phyloP scores from a whole-genome alignment of 192 early-diverging fungal genomes.

The Martensiomyces pterosporus region DNA sequence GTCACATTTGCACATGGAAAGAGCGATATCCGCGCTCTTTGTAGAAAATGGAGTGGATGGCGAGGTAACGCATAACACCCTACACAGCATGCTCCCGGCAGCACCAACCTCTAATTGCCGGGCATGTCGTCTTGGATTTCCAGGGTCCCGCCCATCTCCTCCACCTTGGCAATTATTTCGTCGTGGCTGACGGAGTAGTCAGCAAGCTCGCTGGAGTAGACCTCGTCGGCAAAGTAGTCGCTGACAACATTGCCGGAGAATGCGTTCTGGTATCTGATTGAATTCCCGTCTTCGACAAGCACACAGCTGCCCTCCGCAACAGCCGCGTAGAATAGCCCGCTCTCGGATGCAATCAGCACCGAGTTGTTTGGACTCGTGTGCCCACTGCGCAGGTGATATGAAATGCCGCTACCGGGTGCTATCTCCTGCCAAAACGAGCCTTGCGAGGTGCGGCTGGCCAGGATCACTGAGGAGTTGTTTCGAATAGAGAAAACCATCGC shows the following conservation, averaged over 20 bases:
- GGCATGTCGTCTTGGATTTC: too few species aligned
- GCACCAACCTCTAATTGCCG: too few species aligned
- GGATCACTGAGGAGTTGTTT: too few species aligned
- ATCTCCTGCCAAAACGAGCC: slow-evolving; percentile 1
- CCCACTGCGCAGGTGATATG: not conserved
- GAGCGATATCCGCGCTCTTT: too few species aligned
- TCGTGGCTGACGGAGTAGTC: not conserved
- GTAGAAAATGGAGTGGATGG: too few species aligned
- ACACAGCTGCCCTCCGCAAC: not conserved
- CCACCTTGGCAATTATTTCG: not conserved
- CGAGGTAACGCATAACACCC: too few species aligned
- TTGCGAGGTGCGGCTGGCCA: too few species aligned
- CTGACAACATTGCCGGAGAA: not conserved
- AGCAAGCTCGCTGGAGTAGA: slow-evolving; percentile 2
- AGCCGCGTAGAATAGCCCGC: slow-evolving; percentile 2
- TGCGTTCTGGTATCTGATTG: not conserved
- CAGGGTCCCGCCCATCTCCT: too few species aligned
- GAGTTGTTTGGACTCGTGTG: not conserved
- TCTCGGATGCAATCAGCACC: not conserved
- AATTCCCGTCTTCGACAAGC: not conserved
- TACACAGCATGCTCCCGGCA: too few species aligned
- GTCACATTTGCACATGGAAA: too few species aligned
- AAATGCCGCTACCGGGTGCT: not conserved
- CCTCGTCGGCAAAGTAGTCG: slow-evolving; percentile 6
- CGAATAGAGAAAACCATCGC: too few species aligned